phyloP scores from a whole-genome alignment of 2,329 filamentous ascomycete genomes.

The Talaromyces rugulosus region DNA sequence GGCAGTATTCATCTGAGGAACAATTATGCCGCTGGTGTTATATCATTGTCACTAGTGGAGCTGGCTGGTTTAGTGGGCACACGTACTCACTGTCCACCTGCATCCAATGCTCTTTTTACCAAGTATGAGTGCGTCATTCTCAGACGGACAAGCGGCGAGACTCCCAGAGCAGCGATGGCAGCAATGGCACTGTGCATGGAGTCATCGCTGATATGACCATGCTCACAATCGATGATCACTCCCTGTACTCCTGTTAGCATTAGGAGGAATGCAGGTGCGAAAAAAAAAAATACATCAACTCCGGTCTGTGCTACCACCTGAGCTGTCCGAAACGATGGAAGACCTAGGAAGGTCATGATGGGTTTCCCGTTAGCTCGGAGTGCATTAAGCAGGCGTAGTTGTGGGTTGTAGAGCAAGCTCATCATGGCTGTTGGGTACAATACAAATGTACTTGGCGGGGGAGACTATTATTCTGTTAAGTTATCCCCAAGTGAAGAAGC shows the following conservation, averaged over 20 bases:
- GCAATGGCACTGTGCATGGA: constrained; percentile 54
- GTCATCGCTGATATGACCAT: constrained; percentile 5
- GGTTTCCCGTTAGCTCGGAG: constrained; percentile 38
- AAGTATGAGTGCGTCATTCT: constrained; percentile 12
- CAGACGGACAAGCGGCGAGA: constrained; percentile 44
- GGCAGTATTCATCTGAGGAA: constrained; percentile 51
- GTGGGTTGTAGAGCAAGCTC: constrained; percentile 34
- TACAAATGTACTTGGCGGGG: too few species aligned
- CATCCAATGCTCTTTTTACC: constrained; percentile 49
- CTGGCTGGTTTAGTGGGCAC: too few species aligned
- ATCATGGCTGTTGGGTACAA: neutral
- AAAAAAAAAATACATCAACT: constrained; percentile 41
- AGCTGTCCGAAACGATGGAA: constrained; percentile 45
- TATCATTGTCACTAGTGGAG: too few species aligned
- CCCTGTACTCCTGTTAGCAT: neutral
- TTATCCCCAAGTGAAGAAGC: too few species aligned
- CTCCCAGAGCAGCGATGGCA: constrained; percentile 38
- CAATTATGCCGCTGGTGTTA: constrained; percentile 44
- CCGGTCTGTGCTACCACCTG: constrained; percentile 59
- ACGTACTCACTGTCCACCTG: constrained; percentile 46
- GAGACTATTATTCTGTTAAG: too few species aligned
- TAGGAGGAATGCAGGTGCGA: too few species aligned
- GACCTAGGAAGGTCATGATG: constrained; percentile 48
- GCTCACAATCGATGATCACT: constrained; percentile 38
- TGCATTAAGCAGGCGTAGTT: constrained; percentile 43